Percentiles rank a stretch among this genome's conserved stretches.
These are phyloP conservation scores for Puccinia triticina DNA, from an alignment of 1,284 basidiomycete species.

Conservation along the genomic window DNA sequence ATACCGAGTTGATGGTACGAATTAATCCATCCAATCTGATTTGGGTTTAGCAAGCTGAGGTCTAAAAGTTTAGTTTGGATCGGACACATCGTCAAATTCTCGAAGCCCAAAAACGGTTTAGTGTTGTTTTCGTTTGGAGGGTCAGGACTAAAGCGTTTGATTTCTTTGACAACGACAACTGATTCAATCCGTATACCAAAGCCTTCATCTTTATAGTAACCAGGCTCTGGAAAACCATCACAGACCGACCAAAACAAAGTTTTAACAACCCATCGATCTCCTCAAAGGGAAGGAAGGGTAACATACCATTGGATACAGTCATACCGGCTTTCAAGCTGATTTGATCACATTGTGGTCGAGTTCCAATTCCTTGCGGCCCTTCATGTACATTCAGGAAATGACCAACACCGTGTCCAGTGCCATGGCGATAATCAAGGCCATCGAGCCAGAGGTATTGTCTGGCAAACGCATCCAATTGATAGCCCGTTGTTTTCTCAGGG, in stretches of 20 bases:
- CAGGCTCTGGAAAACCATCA: slow-evolving; percentile 71
- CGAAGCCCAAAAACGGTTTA: slow-evolving; percentile 81
- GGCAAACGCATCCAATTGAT: slow-evolving; percentile 79
- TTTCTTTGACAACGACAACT: slow-evolving; percentile 74
- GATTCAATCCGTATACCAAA: slow-evolving; percentile 95
- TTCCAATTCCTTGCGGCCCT: slow-evolving; percentile 85
- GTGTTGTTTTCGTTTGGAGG: slow-evolving; percentile 63
- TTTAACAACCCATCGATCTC: not conserved
- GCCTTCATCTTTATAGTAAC: slow-evolving; percentile 86
- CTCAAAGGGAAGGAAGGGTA: not conserved
- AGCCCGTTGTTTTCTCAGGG: slow-evolving; percentile 82
- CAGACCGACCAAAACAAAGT: not conserved
- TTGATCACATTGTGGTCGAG: slow-evolving; percentile 68
- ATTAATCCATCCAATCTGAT: slow-evolving; percentile 82
- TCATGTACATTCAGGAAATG: slow-evolving; percentile 92
- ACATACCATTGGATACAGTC: slow-evolving; percentile 84
- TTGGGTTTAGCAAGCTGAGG: slow-evolving; percentile 66
- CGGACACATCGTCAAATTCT: slow-evolving; percentile 78
- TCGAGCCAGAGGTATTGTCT: slow-evolving; percentile 85
- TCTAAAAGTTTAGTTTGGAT: slow-evolving; percentile 86
- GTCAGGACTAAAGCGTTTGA: slow-evolving; percentile 60
- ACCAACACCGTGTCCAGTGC: slow-evolving; percentile 90
- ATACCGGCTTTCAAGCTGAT: slow-evolving; percentile 77
- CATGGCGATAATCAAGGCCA: slow-evolving; percentile 76
- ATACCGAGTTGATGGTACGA: slow-evolving; percentile 68